Evolutionary conservation across 2,329 filamentous ascomycete species (phyloP), one percentile per base, ranked within the genome.

Genomic region (Eutypa lata): DNA sequence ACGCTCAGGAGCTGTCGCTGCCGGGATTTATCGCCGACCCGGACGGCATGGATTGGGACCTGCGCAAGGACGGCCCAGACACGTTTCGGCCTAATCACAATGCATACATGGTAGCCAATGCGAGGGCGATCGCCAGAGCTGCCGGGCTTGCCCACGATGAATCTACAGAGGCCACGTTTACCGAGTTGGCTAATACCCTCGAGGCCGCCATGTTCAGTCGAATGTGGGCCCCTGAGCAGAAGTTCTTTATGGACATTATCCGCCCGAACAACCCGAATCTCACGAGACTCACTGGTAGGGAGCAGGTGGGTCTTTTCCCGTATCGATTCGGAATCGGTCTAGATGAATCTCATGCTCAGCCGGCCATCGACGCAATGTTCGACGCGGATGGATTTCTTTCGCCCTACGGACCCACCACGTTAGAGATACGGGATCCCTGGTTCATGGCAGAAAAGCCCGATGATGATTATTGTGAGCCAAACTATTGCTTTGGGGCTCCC

Each of bases 21-120:
- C 71, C 71, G 5, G 70, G 71, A 7, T 76, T 70, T 47, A 60
- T 74, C 4, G 68, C 64, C 2, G 67, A 70, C 47, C 61, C 66
- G 5, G 63, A 70, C 48, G 60, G 61, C 22, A 64, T 60, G 13
- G 57, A 69, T 37, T 64, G 62, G 52, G 57, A 64, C 19, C 55
- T 70, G 43, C 63, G 61, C 51, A 63, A 65, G 19, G 61, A 71
- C 46, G 74, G 73, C 7, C 73, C 72, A 2, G 63, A 73, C 24
- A 73, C 73, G 2, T 76, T 71, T 50, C 65, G 73, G 13, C 73
- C 74, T 3, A 73, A 66, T 19, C 68, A 72, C 57, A 76, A 76
- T 48, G 65, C 71, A 2, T 76, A 76, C 50, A 75, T 75, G 67
- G 70, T 72, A 24, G 73, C 72, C 11, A 71, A 71, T 53, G 72